phyloP scores from a whole-genome alignment of 345 rosid species.

The Garcia nutans region DNA sequence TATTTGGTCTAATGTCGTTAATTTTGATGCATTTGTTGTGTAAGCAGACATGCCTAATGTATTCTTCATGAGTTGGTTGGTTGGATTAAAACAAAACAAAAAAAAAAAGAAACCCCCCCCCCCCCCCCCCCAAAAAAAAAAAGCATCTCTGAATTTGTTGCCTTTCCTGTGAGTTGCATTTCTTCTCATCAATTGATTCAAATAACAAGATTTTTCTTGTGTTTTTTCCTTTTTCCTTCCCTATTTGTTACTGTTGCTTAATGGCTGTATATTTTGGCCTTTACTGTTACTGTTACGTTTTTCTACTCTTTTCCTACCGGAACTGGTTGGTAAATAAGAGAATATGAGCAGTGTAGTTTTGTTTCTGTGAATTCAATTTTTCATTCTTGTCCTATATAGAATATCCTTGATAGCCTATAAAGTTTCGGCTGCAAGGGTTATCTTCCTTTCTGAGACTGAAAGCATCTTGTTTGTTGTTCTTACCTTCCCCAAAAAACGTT shows the following conservation, averaged over 20 bases:
- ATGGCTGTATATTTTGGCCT: neutral
- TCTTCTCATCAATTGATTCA: constrained; percentile 32
- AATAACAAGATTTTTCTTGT: constrained; percentile 41
- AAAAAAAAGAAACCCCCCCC: neutral
- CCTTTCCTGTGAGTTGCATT: constrained; percentile 38
- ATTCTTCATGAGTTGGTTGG: constrained; percentile 46
- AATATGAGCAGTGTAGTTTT: constrained; percentile 11
- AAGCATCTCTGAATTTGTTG: constrained; percentile 42
- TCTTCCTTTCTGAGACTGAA: constrained; percentile 3
- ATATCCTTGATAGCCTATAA: constrained; percentile 24
- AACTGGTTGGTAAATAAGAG: constrained; percentile 21
- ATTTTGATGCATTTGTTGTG: constrained; percentile 54
- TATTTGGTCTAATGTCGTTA: constrained; percentile 41
- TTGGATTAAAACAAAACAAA: constrained; percentile 18
- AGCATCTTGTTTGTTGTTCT: neutral
- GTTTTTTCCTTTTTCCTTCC: neutral
- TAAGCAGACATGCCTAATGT: constrained; percentile 50
- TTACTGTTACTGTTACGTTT: neutral
- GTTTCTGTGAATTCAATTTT: constrained; percentile 15
- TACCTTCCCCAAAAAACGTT: constrained; percentile 10
- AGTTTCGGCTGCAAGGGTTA: constrained; percentile 20
- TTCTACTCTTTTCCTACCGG: constrained; percentile 20
- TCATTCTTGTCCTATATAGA: constrained; percentile 21
- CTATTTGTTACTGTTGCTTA: constrained; percentile 6
- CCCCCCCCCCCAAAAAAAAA: neutral